Conservation (phyloP, 2,329 filamentous ascomycete genomes). For the Conoideocrella luteorostrata region DNA sequence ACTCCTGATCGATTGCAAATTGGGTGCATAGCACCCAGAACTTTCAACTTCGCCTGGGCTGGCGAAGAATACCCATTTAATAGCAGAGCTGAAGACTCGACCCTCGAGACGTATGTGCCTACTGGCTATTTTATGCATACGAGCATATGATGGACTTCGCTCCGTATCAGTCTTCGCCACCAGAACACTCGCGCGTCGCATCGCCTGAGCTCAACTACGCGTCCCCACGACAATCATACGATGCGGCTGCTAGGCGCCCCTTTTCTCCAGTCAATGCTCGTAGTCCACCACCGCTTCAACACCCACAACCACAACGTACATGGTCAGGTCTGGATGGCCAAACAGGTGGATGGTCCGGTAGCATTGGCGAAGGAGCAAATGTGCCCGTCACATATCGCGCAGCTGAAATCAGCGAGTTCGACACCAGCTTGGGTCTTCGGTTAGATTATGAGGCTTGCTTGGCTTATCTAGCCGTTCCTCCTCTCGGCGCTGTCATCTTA, state of each 20-base stretch:
- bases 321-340: conserved; percentile 40
- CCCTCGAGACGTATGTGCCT: too few species aligned
- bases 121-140: background rate
- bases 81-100: too few species aligned
- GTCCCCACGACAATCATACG: conserved; percentile 50
- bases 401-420: conserved; percentile 69
- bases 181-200: conserved; percentile 74
- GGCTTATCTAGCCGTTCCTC: conserved; percentile 80
- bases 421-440: conserved; percentile 80
- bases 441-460: conserved; percentile 87
- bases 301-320: conserved; percentile 50
- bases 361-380: conserved; percentile 14
- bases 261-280: conserved; percentile 44
- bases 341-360: conserved; percentile 18
- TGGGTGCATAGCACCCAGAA: too few species aligned
- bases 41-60: too few species aligned
- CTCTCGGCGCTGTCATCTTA: conserved; percentile 76
- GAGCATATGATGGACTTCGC: conserved; percentile 74
- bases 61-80: too few species aligned
- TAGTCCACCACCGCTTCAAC: conserved; percentile 36
- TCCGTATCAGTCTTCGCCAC: conserved; percentile 89
- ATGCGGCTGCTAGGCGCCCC: conserved; percentile 46
- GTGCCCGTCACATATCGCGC: conserved; percentile 33
- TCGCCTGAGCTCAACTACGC: conserved; percentile 49
- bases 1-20: too few species aligned